These are phyloP conservation scores for Glaciozyma martinii DNA, from an alignment of 768 basidiomycete genomes.

Conservation along the genomic window DNA sequence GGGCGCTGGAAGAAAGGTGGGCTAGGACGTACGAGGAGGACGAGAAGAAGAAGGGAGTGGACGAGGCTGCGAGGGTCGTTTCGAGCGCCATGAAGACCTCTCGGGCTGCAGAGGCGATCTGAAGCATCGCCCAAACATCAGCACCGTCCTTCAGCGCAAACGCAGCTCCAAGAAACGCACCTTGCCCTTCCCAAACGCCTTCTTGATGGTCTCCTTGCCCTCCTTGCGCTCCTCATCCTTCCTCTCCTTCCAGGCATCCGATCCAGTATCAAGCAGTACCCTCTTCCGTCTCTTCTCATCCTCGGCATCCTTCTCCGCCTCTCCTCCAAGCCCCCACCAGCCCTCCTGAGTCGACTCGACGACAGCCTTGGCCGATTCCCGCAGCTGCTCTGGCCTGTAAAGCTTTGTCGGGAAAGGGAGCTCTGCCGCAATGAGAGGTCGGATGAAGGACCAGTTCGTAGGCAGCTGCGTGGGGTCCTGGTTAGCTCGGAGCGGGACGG, in stretches of 20 bases:
- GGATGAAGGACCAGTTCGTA: slow-evolving; percentile 22
- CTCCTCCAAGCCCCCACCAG: slow-evolving; percentile 30
- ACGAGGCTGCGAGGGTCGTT: slow-evolving; percentile 20
- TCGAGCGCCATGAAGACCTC: slow-evolving; percentile 25
- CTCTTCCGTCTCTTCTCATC: slow-evolving; percentile 10
- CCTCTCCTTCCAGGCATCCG: slow-evolving; percentile 22
- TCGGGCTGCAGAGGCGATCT: slow-evolving; percentile 25
- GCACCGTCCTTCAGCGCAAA: not conserved
- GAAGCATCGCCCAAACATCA: not conserved
- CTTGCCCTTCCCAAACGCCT: slow-evolving; percentile 31
- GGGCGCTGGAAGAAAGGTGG: no score
- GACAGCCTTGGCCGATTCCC: slow-evolving; percentile 8
- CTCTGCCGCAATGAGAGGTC: slow-evolving; percentile 17
- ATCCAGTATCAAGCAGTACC: slow-evolving; percentile 23
- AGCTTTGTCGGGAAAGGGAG: slow-evolving; percentile 19
- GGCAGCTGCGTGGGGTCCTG: slow-evolving; percentile 7
- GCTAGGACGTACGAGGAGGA: slow-evolving; percentile 11
- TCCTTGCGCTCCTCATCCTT: slow-evolving; percentile 16
- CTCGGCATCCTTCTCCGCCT: slow-evolving; percentile 22
- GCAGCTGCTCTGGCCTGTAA: slow-evolving; percentile 22
- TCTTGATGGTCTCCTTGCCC: slow-evolving; percentile 26
- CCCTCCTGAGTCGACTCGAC: slow-evolving; percentile 19
- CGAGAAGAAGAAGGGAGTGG: slow-evolving; percentile 30
- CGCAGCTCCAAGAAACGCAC: not conserved
- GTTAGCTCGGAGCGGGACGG: not conserved